Base-by-base conservation (phyloP, 2,329 filamentous ascomycete genomes). In the Colletotrichum higginsianum region DNA sequence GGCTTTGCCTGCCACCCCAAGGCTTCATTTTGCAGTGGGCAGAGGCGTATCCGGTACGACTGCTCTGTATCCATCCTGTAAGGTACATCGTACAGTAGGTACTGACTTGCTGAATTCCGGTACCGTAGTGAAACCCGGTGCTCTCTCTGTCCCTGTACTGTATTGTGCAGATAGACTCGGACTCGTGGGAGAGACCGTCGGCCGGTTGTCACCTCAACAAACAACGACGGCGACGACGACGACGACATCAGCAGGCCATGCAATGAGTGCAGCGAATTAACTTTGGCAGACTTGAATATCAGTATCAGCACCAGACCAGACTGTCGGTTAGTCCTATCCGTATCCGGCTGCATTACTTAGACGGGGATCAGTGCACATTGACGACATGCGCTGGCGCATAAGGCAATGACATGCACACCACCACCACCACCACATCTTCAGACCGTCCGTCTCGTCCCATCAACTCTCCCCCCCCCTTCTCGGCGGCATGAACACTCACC, bases 361-460 rank as follows among this genome's bases (percentile, higher is more conserved):
- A 46, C 44, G 15, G 38, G 35, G 21, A 58, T 23, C 47, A 21
- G 52, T 46, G 47, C 50, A 61, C n/a, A 21, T 67, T 66, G 57
- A 18, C 44, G 53, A 57, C 52, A 47, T 35, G n/a, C 46, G 30
- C 65, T 35, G 61, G 69, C 58, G 69, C 69, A 72, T 69, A 55
- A 72, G 35, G 60, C 18, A 69, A 71, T 15, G 52, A 55, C 65
- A 68, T 63, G 68, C 68, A 63, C 68, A 67, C 63, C 67, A 66
- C n/a, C n/a, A n/a, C n/a, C n/a, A n/a, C n/a, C 67, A 67, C 50
- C 66, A 35, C 60, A 70, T 38, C 35, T 70, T 66, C 55, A 42
- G 67, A 49, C 67, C 67, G 35, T 9, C 67, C 67, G 35, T 38
- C 35, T 38, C 35, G 53, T 70, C 67, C 49, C 67, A 61, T 50